Evolutionary conservation across 805 yeast genomes (phyloP).

Genomic region (Starmerella ratchasimensis): DNA sequence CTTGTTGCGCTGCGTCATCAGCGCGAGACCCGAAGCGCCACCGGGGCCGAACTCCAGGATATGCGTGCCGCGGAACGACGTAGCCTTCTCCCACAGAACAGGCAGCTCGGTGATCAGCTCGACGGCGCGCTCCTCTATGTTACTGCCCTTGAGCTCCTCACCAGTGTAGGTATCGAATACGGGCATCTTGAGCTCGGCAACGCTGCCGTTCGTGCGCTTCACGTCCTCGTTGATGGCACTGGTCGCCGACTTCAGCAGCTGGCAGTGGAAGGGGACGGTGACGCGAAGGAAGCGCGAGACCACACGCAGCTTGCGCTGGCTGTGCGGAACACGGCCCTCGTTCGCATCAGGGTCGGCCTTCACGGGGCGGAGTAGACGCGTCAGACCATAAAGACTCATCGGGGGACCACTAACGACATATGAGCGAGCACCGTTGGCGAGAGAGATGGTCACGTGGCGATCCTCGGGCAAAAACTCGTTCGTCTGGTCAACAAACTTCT

Average conservation of each 20-base stretch:
- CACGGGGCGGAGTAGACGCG: conserved; percentile 78
- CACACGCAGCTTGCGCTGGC: conserved; percentile 87
- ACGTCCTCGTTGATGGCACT: conserved; percentile 54
- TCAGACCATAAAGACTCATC: conserved; percentile 90
- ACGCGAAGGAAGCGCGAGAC: conserved; percentile 90
- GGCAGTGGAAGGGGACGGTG: conserved; percentile 94
- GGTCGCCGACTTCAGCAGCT: conserved; percentile 61
- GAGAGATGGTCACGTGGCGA: conserved; percentile 79
- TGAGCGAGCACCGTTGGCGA: conserved; percentile 90
- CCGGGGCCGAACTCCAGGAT: conserved; percentile 98
- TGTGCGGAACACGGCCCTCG: conserved; percentile 85
- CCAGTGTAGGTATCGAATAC: conserved; percentile 87
- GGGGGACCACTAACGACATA: conserved; percentile 97
- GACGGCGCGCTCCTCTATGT: conserved; percentile 53
- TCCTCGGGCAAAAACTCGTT: conserved; percentile 86
- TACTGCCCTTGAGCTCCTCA: conserved; percentile 45
- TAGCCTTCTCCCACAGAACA: conserved; percentile 90
- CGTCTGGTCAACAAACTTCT: conserved; percentile 66
- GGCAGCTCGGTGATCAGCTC: conserved; percentile 77
- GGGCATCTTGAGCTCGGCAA: conserved; percentile 62
- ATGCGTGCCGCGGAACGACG: conserved; percentile 62
- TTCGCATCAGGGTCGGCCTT: conserved; percentile 91
- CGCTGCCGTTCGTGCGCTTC: conserved; percentile 33
- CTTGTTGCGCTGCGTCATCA: conserved; percentile 89
- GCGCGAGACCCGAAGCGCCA: conserved; percentile 93